Percentiles rank a stretch among this genome's conserved stretches.
Conservation (phyloP, 2,329 filamentous ascomycete species). For the Scedosporium aurantiacum region DNA sequence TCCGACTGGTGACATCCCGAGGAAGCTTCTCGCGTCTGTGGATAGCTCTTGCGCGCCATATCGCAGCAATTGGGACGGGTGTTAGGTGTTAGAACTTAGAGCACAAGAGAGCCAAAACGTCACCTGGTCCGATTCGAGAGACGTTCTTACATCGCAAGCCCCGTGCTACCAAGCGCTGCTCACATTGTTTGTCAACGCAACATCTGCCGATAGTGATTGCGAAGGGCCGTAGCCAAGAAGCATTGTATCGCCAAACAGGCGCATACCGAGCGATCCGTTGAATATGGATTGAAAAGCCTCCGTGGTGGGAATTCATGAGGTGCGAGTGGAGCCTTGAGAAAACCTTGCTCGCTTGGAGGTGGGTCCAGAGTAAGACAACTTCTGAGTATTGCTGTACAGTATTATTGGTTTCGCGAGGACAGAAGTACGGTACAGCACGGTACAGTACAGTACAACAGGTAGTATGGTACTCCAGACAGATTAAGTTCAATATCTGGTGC, state of each 20-base stretch:
- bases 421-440: neutral
- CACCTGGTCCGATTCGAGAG: too few relatives aligned
- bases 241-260: neutral
- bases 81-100: too few relatives aligned
- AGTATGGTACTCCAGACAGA: neutral
- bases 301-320: neutral
- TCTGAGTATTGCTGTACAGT: neutral
- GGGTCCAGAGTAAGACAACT: neutral
- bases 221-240: neutral
- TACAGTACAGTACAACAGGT: neutral
- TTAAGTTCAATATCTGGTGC: neutral
- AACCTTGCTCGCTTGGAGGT: neutral
- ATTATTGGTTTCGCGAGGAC: neutral
- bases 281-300: neutral
- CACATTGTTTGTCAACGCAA: neutral
- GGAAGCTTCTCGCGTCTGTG: too few relatives aligned
- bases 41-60: too few relatives aligned
- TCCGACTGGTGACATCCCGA: too few relatives aligned
- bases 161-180: neutral
- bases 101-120: too few relatives aligned
- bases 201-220: neutral
- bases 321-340: neutral
- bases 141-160: neutral
- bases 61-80: too few relatives aligned
- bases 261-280: neutral